phyloP scores from a whole-genome alignment of 768 basidiomycete genomes.

The Amanita brunnescens region DNA sequence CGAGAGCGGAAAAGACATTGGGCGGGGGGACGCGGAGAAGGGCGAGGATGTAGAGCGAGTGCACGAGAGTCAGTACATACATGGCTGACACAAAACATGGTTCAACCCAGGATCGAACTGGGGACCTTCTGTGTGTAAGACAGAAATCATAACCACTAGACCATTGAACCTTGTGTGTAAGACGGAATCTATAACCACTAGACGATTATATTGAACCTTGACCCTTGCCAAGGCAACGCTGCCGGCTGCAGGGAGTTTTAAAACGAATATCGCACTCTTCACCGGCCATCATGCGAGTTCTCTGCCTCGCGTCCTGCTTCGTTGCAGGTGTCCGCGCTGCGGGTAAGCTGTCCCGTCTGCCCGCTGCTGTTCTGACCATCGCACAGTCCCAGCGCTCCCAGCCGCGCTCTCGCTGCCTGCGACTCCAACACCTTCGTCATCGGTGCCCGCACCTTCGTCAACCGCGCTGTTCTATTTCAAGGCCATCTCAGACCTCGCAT shows the following conservation, averaged over 20 bases:
- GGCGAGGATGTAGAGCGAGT: constrained; percentile 44
- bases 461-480: constrained; percentile 16
- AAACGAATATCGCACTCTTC: not conserved
- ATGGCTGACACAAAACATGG: constrained; percentile 19
- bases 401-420: not conserved
- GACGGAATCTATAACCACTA: too few relatives aligned
- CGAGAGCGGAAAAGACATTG: constrained; percentile 53
- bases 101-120: constrained; percentile 37
- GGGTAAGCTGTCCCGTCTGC: not conserved
- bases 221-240: too few relatives aligned
- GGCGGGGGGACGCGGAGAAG: constrained; percentile 39
- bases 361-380: not conserved
- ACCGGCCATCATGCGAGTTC: not conserved
- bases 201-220: too few relatives aligned
- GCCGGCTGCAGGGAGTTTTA: too few relatives aligned
- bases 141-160: constrained; percentile 39
- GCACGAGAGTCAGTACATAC: constrained; percentile 31
- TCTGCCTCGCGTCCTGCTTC: not conserved
- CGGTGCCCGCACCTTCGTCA: not conserved
- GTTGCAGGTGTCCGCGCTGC: not conserved
- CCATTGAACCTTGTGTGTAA: constrained; percentile 23
- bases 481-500: constrained; percentile 11
- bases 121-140: constrained; percentile 31
- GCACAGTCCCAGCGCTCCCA: not conserved
- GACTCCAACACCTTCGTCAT: not conserved